Evolutionary conservation across 1,284 basidiomycete species (phyloP), one percentile per base, ranked within the genome.

Genomic region (Fistulina hepatica): DNA sequence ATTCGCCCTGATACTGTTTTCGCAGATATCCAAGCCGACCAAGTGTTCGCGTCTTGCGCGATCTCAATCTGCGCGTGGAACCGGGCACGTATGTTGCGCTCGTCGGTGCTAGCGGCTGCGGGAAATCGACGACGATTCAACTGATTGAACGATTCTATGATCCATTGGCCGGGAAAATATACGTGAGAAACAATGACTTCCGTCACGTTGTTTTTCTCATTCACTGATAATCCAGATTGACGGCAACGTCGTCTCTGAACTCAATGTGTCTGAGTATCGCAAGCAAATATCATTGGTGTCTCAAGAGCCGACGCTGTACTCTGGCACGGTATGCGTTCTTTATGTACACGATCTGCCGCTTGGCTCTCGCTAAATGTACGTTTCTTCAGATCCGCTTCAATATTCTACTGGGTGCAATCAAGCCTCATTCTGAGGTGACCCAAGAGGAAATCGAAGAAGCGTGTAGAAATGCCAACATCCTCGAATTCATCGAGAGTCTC

Each of bases 381-480:
- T n/a, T n/a, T n/a, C n/a, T n/a, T n/a, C n/a, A n/a, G n/a, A n/a
- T 94, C 47, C 71, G 77, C 17, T 94, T 93, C 69, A 95, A 95
- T 58, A 73, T 94, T 50, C 58, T 90, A 3, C 72, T 95, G 7
- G 92, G 92, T 21, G 86, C 90, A n/a, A 75, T 71, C 48, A 90
- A 90, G 56, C 85, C 90, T 2, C 57, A 64, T 32, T 71, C 73
- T 0, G 75, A 94, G 53, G 84, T 97, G 10, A 90, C 89, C 0
- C 81, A 95, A 48, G 76, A 85, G 46, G 89, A 97, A 55, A 67
- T 98, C 32, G 79, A 90, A 51, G 62, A 69, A n/a, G 92, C 76
- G 2, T 94, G 88, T 59, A 74, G 77, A 37, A 74, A 82, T 50
- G 92, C 83, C 44, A 93, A 88, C 60, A 93, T 97, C 47, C 65